A percentile compares a stretch with the other conserved stretches of the same genome.
Evolutionary conservation across 352 stramenopile species (phyloP).

Genomic region (Phytophthora agathidicida): DNA sequence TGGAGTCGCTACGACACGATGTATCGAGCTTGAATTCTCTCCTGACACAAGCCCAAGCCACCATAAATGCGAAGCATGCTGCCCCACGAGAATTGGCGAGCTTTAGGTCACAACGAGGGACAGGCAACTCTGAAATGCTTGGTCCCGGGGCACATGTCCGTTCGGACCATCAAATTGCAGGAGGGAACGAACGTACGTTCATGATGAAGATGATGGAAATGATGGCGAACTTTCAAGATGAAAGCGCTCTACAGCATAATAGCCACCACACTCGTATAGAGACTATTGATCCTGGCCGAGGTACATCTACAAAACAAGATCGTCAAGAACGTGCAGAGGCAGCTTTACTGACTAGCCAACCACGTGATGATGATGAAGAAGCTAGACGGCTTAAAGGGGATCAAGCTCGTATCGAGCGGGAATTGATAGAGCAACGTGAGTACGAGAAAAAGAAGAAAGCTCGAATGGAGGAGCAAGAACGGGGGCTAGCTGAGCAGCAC

Average conservation of each 20-base stretch:
- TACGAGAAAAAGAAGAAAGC: slow-evolving; percentile 47
- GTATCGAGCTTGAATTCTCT: slow-evolving; percentile 65
- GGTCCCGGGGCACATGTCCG: background rate
- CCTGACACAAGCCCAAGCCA: slow-evolving; percentile 63
- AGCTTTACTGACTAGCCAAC: background rate
- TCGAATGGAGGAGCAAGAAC: slow-evolving; percentile 45
- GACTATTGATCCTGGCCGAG: background rate
- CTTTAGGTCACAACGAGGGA: slow-evolving; percentile 9
- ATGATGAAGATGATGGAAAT: slow-evolving; percentile 76
- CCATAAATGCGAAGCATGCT: slow-evolving; percentile 50
- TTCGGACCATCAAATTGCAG: slow-evolving; percentile 1
- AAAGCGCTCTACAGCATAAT: background rate
- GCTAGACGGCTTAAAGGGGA: slow-evolving; percentile 43
- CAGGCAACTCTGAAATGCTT: background rate
- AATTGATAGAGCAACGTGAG: slow-evolving; percentile 57
- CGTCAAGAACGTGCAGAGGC: background rate
- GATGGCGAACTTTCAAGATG: slow-evolving; percentile 45
- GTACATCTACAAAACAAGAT: background rate
- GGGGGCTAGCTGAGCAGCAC: slow-evolving; percentile 40
- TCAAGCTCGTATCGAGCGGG: slow-evolving; percentile 46
- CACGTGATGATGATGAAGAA: slow-evolving; percentile 45
- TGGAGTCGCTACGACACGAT: slow-evolving; percentile 71
- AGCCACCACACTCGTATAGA: background rate
- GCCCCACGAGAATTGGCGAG: slow-evolving; percentile 6
- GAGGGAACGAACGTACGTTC: slow-evolving; percentile 42